Evolutionary conservation across 2,329 filamentous ascomycete genomes (phyloP).

Genomic region (Ramichloridium luteum): DNA sequence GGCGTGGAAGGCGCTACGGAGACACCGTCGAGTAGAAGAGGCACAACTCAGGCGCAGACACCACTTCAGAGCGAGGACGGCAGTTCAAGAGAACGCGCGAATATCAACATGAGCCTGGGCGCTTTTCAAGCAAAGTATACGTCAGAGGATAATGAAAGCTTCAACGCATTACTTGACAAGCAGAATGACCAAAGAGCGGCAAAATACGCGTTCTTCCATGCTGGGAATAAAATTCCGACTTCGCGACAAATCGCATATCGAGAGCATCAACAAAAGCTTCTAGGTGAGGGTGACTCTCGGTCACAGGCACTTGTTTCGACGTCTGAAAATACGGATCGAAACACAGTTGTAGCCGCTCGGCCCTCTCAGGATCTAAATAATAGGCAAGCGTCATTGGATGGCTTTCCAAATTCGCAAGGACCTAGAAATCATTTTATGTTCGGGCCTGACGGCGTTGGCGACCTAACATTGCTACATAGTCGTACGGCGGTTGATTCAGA

Average conservation of each 20-base stretch:
- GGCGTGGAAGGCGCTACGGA: conserved; percentile 32
- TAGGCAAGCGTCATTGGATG: conserved; percentile 63
- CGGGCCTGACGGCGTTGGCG: conserved; percentile 50
- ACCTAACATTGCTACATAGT: conserved; percentile 23
- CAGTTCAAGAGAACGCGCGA: conserved; percentile 41
- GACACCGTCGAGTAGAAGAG: no score
- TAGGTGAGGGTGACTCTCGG: conserved; percentile 32
- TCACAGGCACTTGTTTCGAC: conserved; percentile 11
- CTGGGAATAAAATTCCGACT: conserved; percentile 66
- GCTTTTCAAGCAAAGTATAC: conserved; percentile 89
- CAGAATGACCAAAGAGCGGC: conserved; percentile 76
- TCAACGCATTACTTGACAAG: conserved; percentile 81
- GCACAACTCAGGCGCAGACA: no score
- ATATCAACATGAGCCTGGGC: conserved; percentile 68
- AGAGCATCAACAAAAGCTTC: conserved; percentile 48
- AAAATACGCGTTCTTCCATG: conserved; percentile 82
- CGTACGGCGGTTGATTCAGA: conserved; percentile 38
- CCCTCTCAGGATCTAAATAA: conserved; percentile 50
- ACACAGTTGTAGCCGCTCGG: conserved; percentile 25
- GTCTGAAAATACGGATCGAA: conserved; percentile 5
- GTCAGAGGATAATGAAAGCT: conserved; percentile 94
- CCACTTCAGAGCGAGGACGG: conserved; percentile 27
- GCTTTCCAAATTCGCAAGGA: conserved; percentile 48
- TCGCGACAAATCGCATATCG: conserved; percentile 48
- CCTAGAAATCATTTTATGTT: conserved; percentile 88